phyloP scores from a whole-genome alignment of 2,329 filamentous ascomycete genomes.

The Colletotrichum sp. region DNA sequence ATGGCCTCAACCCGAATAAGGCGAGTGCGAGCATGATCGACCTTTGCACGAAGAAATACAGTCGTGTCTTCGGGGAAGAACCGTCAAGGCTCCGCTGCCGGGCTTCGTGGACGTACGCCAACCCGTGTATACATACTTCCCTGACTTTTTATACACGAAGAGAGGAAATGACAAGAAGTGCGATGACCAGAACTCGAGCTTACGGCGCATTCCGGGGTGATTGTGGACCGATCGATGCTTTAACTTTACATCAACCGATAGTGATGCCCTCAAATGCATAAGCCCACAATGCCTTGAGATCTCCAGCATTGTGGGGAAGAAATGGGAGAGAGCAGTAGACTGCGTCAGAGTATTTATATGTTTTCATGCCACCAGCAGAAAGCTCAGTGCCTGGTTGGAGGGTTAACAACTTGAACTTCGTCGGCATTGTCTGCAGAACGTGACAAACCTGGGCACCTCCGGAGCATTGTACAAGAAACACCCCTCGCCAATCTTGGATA shows the following conservation, averaged over 20 bases:
- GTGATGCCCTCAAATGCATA: background rate
- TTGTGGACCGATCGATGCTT: background rate
- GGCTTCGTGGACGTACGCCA: background rate
- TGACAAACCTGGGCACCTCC: rapidly evolving
- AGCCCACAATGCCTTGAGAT: background rate
- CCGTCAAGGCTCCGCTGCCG: rapidly evolving
- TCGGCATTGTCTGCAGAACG: background rate
- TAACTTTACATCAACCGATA: rapidly evolving
- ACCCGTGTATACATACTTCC: background rate
- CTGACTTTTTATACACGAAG: rapidly evolving
- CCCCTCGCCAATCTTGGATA: background rate
- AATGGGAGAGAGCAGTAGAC: background rate
- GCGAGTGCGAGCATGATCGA: background rate
- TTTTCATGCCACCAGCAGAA: background rate
- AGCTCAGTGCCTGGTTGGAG: rapidly evolving
- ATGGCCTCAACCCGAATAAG: background rate
- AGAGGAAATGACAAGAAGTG: background rate
- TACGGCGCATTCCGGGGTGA: background rate
- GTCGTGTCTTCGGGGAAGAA: background rate
- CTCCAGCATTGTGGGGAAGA: background rate
- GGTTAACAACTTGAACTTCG: rapidly evolving
- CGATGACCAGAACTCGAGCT: rapidly evolving
- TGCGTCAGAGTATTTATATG: background rate
- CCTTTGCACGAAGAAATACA: rapidly evolving
- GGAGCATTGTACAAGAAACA: rapidly evolving